phyloP scores from a whole-genome alignment of 2,329 filamentous ascomycete genomes.

The Pestalotiopsis sp. region DNA sequence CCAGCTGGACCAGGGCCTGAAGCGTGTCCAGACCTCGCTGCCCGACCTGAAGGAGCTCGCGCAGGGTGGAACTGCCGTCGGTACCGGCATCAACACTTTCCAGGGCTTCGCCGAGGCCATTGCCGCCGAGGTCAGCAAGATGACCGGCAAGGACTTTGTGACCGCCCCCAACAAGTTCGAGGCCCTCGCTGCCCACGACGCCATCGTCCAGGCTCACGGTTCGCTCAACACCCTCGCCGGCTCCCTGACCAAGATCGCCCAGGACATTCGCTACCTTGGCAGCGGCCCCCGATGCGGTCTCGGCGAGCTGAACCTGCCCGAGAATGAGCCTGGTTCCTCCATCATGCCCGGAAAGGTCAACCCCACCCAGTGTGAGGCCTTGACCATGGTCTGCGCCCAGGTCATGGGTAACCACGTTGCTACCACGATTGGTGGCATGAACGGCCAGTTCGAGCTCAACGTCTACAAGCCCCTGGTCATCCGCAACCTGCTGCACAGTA shows the following conservation, averaged over 20 bases:
- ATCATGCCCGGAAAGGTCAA: conserved; percentile 99
- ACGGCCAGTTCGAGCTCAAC: conserved; percentile 98
- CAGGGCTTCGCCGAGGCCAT: conserved; percentile 94
- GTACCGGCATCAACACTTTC: conserved; percentile 97
- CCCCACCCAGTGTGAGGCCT: conserved; percentile 94
- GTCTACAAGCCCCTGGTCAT: conserved; percentile 99
- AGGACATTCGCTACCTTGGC: conserved; percentile 96
- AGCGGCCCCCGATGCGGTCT: conserved; percentile 95
- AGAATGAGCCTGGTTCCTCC: conserved; percentile 96
- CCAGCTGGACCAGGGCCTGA: conserved; percentile 88
- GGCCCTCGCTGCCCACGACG: conserved; percentile 92
- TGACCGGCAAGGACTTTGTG: conserved; percentile 91
- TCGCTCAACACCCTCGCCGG: conserved; percentile 89
- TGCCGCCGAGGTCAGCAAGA: conserved; percentile 85
- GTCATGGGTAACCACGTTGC: conserved; percentile 98
- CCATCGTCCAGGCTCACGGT: conserved; percentile 91
- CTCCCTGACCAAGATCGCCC: conserved; percentile 96
- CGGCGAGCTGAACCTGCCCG: conserved; percentile 88
- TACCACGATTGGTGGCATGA: conserved; percentile 91
- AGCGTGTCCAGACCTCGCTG: conserved; percentile 80
- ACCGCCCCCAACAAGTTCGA: conserved; percentile 99
- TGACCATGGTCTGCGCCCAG: conserved; percentile 97
- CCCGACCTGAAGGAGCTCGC: conserved; percentile 85
- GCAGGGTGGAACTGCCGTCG: conserved; percentile 95
- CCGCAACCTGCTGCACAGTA: conserved; percentile 90